Base-by-base conservation (phyloP, 2,329 filamentous ascomycete genomes). In the Apiospora phragmitis region DNA sequence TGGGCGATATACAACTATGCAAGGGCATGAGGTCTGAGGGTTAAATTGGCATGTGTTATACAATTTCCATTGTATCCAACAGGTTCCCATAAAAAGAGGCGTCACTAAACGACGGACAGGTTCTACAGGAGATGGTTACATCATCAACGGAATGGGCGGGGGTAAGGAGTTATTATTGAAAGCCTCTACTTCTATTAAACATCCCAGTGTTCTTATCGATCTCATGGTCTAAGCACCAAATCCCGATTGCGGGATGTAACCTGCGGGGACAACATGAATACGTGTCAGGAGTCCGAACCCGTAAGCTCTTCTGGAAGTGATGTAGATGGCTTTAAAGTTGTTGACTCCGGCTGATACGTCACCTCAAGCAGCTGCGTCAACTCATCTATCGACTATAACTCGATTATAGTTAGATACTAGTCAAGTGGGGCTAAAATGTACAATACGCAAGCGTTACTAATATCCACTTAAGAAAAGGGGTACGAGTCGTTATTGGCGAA, bases 301-400 rank as follows among this genome's bases (percentile, higher is more conserved):
- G 9, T 41, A 12, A 11, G 38, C 7, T 2, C 14, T 41, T 41
- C 3, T 41, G 9, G 9, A 9, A 12, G 38, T 41, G 8, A 12
- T 12, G 38, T 41, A 1, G 38, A 41, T 45, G 18, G 21, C 1
- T 45, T 43, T 8, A 3, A 32, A 55, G 49, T 21, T 3, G 6
- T 8, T 29, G 5, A 21, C 4, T 9, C 1, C 3, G 4, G 12
- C 6, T 6, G 4, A 1, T 7, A 14, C 29, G 2, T 29, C 3
- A 29, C 14, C 12, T 51, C 1, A 32, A 55, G 26, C 26, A 18
- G 0, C 14, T 55, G 6, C 14, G 2, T 55, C 6, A 18, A 6
- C 26, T 32, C 6, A 32, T 1, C 4, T 55, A 14, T 18, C 14
- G 26, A 55, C 5, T 18, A 32, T 32, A 32, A 55, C 16, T 55